Base-by-base conservation (phyloP, 2,329 filamentous ascomycete genomes). In the Beauveria varroae region DNA sequence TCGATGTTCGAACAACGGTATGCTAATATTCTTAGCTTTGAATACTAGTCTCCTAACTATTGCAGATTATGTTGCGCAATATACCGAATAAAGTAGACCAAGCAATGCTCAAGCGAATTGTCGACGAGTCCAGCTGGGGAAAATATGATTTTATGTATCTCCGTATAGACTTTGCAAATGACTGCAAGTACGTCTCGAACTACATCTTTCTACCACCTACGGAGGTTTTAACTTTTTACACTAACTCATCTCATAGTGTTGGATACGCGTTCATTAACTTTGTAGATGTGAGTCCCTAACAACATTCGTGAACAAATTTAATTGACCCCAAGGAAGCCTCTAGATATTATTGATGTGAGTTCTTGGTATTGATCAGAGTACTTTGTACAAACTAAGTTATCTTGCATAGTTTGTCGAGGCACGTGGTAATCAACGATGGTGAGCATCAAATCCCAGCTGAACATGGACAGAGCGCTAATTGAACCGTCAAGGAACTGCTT, bases 241-340 rank as follows among this genome's bases (percentile, higher is more conserved):
- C 52, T 63, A 47, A 63, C 20, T 47, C 7, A 20, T 6, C 3
- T 49, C 30, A 70, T 65, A 96, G 92, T 71, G 93, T 98, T 62
- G 95, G 95, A 51, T 98, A 98, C 74, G 93, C 92, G 0, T 99
- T 98, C 75, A 91, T 99, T 76, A 97, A 99, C 74, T 97, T 98
- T 68, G 84, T 87, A 49, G 86, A 92, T 72, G 87, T 90, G 74
- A 83, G 87, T 69, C 22, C 43, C 5, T 28, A 9, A 18, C 9
- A 24, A n/a, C 37, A 16, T 14, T 7, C 20, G 43, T 34, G 26
- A 10, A 58, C 10, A 24, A 9, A 64, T 54, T 76, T 83, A 69
- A 85, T 54, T 62, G 24, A 40, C 52, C 12, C 30, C 12, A 28
- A 26, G 37, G 12, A 63, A 90, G 85, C 86, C 90, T 0, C 78